Percentiles rank a stretch among this genome's conserved stretches.
Evolutionary conservation across 2,329 filamentous ascomycete species (phyloP).

Genomic region (Pleomassaria siparia): DNA sequence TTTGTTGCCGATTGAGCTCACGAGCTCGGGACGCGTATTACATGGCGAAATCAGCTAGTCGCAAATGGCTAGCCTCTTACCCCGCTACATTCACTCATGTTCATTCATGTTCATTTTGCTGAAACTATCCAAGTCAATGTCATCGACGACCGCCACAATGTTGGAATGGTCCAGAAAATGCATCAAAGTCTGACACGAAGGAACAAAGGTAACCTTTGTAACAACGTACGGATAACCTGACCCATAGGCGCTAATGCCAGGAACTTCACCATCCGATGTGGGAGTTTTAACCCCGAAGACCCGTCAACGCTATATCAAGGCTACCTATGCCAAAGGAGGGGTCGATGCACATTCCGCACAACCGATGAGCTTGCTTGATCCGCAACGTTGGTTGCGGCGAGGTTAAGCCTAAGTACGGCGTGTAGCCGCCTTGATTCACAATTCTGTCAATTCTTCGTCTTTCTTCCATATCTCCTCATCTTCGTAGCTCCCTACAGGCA

Average conservation of each 20-base stretch:
- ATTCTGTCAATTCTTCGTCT: not conserved
- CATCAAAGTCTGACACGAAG: too few species aligned
- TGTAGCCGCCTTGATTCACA: conserved; percentile 7
- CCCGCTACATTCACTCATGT: conserved; percentile 2
- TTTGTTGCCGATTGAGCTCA: conserved; percentile 1
- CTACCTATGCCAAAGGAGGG: conserved; percentile 20
- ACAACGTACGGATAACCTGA: too few species aligned
- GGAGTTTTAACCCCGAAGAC: not conserved
- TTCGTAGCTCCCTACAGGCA: not conserved
- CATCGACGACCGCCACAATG: too few species aligned
- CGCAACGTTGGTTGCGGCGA: conserved; percentile 9
- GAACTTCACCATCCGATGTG: not conserved
- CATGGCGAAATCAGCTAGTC: conserved; percentile 14
- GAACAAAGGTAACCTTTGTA: too few species aligned
- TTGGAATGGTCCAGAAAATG: too few species aligned
- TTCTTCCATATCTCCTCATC: not conserved
- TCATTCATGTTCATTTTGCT: not conserved
- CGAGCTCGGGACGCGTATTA: not conserved
- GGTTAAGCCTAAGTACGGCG: conserved; percentile 9
- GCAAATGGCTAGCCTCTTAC: conserved; percentile 10
- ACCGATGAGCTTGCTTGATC: conserved; percentile 15
- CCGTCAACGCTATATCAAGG: not conserved
- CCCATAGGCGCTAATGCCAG: not conserved
- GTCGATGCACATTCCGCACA: conserved; percentile 26
- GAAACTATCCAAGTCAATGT: too few species aligned